These are phyloP conservation scores for Camelina sativa DNA, from an alignment of 345 rosid genomes.

Conservation along the genomic window DNA sequence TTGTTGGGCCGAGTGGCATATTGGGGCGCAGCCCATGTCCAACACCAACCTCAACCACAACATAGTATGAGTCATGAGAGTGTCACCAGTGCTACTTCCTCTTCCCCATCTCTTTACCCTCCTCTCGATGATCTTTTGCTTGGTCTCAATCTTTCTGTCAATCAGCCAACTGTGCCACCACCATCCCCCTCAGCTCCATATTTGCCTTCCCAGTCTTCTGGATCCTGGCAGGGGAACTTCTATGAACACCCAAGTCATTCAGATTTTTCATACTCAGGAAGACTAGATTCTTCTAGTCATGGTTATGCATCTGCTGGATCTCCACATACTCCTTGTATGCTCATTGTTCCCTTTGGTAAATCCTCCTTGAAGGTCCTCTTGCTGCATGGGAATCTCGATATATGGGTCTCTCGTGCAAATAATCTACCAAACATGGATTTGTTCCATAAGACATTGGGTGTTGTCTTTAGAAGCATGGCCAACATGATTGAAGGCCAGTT, in stretches of 20 bases:
- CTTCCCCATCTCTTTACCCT: constrained; percentile 63
- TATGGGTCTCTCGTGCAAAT: constrained; percentile 66
- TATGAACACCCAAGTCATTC: constrained; percentile 56
- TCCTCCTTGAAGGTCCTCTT: constrained; percentile 80
- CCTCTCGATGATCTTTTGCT: constrained; percentile 64
- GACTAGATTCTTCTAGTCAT: constrained; percentile 45
- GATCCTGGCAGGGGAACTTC: constrained; percentile 44
- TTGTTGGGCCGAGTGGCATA: too few relatives aligned
- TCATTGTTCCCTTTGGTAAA: constrained; percentile 66
- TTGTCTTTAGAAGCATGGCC: constrained; percentile 55
- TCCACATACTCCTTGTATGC: constrained; percentile 45
- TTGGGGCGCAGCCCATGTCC: too few relatives aligned
- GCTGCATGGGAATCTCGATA: constrained; percentile 90
- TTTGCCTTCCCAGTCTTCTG: constrained; percentile 43
- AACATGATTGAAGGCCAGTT: constrained; percentile 59
- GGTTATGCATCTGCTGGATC: constrained; percentile 52
- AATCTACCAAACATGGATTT: constrained; percentile 95
- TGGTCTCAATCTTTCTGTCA: constrained; percentile 43
- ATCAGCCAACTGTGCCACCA: constrained; percentile 40
- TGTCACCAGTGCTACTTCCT: constrained; percentile 14
- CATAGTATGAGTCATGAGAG: constrained; percentile 30
- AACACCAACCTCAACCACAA: constrained; percentile 39
- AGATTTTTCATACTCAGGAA: constrained; percentile 50
- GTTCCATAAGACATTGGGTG: constrained; percentile 83
- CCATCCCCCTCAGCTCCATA: constrained; percentile 52